Base-by-base conservation (phyloP, 495 filamentous ascomycete species). In the Xylaria cubensis region DNA sequence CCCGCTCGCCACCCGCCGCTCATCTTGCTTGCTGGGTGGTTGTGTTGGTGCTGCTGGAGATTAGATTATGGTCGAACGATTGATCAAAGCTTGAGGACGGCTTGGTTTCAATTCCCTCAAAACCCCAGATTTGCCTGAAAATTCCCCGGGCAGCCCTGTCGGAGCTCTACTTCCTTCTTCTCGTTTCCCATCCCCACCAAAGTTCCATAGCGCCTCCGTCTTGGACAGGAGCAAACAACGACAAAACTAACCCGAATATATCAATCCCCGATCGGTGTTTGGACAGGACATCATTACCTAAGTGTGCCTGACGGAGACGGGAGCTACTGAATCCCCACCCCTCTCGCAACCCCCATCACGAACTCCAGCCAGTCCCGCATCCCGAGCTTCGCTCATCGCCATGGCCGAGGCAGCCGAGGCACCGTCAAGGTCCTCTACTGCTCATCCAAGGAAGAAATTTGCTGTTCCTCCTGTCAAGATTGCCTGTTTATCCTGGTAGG, bases 401-500 rank as follows among this genome's bases (percentile, higher is more conserved):
- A 73, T 73, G 71, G 58, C 71, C 41, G 64, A 67, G 32, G 44
- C 8, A 7, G 34, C 64, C 44, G 64, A 50, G 13, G 65, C 65
- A 34, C 72, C 73, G 68, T 44, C 76, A 64, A 76, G 36, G 75
- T 69, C 75, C 39, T 59, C 74, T 26, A 12, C 73, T 15, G 71
- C 71, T 42, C 77, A 72, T 24, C 3, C 15, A 63, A 74, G 79
- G 73, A 81, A 80, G 77, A 84, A 84, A 74, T 83, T 84, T 72
- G 78, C 80, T 48, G 75, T 79, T 26, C 88, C 88, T 46, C 89
- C 89, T n/a, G 88, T 90, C 32, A 90, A 90, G 78, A 84, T 88
- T 75, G 89, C 88, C 29, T 90, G 89, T 81, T 77, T 90, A 72
- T 83, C 87, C 72, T 90, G 89, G 88, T 90, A 82, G 79, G 86